Percentiles rank a stretch among this genome's conserved stretches.
Conservation (phyloP, 768 basidiomycete species). For the Termitomyces sp. region DNA sequence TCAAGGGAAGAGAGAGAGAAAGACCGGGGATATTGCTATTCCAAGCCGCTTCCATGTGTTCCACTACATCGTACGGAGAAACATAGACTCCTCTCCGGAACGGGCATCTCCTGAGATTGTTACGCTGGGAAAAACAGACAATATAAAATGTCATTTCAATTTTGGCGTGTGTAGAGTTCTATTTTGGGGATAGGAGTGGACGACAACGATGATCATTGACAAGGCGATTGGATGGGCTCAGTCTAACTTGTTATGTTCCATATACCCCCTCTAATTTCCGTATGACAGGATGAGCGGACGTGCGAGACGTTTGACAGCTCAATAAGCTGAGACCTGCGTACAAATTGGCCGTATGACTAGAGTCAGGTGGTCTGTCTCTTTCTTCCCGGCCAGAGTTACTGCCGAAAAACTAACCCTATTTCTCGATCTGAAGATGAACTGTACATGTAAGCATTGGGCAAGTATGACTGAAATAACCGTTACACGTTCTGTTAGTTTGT, state of each 20-base stretch:
- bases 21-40: no score
- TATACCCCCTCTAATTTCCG: background rate
- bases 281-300: background rate
- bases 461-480: background rate
- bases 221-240: background rate
- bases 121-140: background rate
- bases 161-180: background rate
- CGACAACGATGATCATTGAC: background rate
- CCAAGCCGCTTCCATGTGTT: no score
- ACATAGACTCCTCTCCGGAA: background rate
- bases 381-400: no score
- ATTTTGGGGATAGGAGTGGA: background rate
- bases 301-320: background rate
- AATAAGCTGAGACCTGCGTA: background rate
- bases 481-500: background rate
- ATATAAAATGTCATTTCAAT: background rate
- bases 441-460: no score
- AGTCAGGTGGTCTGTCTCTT: background rate
- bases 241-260: background rate
- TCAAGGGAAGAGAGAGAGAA: no score
- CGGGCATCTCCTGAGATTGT: background rate
- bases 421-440: background rate
- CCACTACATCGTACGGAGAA: background rate
- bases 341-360: background rate
- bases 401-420: background rate